A percentile compares a stretch with the other conserved stretches of the same genome.
Evolutionary conservation across 805 yeast species (phyloP).

Genomic region (Starmerella asiatica): DNA sequence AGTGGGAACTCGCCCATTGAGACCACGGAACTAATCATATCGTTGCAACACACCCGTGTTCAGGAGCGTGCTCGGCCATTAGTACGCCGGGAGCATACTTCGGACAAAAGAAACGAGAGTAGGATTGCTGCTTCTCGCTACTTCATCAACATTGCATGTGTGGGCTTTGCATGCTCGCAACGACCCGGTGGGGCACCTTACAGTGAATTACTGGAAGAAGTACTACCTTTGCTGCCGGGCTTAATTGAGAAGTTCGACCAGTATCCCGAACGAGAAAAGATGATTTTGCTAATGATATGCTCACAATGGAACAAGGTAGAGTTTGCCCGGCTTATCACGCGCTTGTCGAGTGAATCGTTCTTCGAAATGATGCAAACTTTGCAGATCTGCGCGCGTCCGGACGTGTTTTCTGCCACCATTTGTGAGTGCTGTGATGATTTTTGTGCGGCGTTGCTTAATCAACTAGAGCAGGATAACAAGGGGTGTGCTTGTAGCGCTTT

Average conservation of each 20-base stretch:
- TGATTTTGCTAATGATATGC: background rate
- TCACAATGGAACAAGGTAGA: background rate
- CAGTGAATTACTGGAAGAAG: background rate
- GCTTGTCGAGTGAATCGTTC: background rate
- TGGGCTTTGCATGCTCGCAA: background rate
- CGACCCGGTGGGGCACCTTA: slow-evolving; percentile 1
- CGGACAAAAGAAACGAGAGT: background rate
- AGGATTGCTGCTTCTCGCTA: slow-evolving; percentile 3
- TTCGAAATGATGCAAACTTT: background rate
- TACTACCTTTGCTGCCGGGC: background rate
- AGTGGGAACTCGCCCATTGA: no score
- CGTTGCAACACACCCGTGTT: no score
- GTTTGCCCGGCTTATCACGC: background rate
- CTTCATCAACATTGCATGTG: background rate
- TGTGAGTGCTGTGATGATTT: background rate
- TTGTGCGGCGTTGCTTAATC: background rate
- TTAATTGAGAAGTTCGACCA: background rate
- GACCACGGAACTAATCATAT: no score
- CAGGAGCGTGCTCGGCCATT: slow-evolving; percentile 1
- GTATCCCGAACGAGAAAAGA: background rate
- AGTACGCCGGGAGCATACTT: background rate
- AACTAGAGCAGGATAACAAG: background rate
- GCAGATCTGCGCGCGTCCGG: background rate
- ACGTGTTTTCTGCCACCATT: background rate
- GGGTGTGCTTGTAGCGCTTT: background rate